phyloP scores from a whole-genome alignment of 208 protist genomes.

The Acanthamoeba sp. region DNA sequence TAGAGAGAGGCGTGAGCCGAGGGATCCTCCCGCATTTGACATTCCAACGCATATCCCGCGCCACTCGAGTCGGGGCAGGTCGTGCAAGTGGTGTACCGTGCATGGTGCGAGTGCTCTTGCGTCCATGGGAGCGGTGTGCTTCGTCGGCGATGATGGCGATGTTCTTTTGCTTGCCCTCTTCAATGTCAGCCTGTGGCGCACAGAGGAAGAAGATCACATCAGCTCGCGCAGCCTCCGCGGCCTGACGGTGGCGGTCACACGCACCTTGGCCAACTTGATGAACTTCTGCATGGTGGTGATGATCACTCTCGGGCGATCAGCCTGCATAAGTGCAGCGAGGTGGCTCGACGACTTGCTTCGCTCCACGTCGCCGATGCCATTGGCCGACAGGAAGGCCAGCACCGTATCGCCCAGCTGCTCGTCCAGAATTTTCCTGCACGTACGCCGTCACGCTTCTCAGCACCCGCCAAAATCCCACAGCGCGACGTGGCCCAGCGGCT shows the following conservation, averaged over 20 bases:
- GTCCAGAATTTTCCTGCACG: conserved; percentile 61
- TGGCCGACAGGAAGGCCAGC: conserved; percentile 8
- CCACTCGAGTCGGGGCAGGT: too few species aligned
- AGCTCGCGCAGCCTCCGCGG: not conserved
- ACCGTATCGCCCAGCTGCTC: conserved; percentile 71
- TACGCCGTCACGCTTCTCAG: too few species aligned
- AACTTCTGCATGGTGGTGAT: conserved; percentile 76
- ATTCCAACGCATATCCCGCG: too few species aligned
- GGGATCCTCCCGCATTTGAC: too few species aligned
- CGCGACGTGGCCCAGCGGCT: too few species aligned
- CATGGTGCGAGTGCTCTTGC: conserved; percentile 67
- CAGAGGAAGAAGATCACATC: not conserved
- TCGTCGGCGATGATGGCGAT: conserved; percentile 75
- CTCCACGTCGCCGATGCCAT: conserved; percentile 56
- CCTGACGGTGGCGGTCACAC: not conserved
- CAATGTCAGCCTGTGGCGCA: not conserved
- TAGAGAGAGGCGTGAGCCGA: not conserved
- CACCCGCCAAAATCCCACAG: too few species aligned
- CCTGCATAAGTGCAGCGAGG: not conserved
- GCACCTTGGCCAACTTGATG: conserved; percentile 28
- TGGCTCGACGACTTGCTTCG: conserved; percentile 27
- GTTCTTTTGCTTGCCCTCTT: not conserved
- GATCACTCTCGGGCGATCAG: conserved; percentile 46
- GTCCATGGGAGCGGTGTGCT: conserved; percentile 64
- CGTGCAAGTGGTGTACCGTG: too few species aligned